These are phyloP conservation scores for Alloascoidea africana DNA, from an alignment of 805 yeast species.

Conservation along the genomic window DNA sequence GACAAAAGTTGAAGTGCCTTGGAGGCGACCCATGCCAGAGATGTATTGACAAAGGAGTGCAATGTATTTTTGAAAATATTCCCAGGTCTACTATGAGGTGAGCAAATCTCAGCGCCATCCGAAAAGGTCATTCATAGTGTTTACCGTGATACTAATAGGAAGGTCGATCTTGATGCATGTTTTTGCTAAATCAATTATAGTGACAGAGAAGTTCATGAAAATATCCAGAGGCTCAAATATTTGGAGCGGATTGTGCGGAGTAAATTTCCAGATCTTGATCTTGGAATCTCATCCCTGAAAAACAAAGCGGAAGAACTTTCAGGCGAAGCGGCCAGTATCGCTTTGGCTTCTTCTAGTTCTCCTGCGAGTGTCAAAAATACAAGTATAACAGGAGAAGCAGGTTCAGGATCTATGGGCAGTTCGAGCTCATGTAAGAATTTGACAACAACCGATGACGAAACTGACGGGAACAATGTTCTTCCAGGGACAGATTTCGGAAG, in stretches of 20 bases:
- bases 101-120: background rate
- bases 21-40: constrained; percentile 1
- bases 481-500: background rate
- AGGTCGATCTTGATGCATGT: constrained; percentile 13
- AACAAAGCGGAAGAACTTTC: background rate
- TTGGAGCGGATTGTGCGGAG: background rate
- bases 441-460: too few relatives aligned
- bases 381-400: background rate
- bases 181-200: constrained; percentile 5
- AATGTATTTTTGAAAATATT: background rate
- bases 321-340: too few relatives aligned
- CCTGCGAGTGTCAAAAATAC: background rate
- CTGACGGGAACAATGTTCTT: background rate
- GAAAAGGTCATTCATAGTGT: background rate
- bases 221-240: background rate
- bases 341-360: background rate
- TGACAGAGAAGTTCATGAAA: constrained; percentile 1
- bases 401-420: background rate
- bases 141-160: constrained; percentile 5
- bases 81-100: constrained; percentile 1
- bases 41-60: background rate
- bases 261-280: background rate
- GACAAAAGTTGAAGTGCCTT: background rate
- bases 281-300: background rate
- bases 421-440: background rate